Evolutionary conservation across 164 flowering plant species (phyloP).

Genomic region (grape (Vitis vinifera)): ASM3070453v1 NC_081814.1:26813001-26813500

Average conservation of each 20-base stretch:
- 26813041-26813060: neutral
- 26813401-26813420: neutral
- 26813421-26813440: slow-evolving; percentile 27
- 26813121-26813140: neutral
- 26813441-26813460: slow-evolving; percentile 71
- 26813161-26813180: neutral
- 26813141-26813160: neutral
- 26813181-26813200: neutral
- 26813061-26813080: neutral
- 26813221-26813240: neutral
- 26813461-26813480: slow-evolving; percentile 85
- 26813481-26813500: slow-evolving; percentile 96
- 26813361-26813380: neutral
- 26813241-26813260: neutral
- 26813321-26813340: neutral
- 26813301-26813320: neutral
- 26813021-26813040: neutral
- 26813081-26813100: neutral
- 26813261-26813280: neutral
- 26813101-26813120: neutral
- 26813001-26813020: neutral
- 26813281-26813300: neutral
- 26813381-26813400: neutral
- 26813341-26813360: neutral
- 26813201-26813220: neutral